A percentile compares a stretch with the other conserved stretches of the same genome.
Conservation (phyloP, 129 eudicot species). For the Artemisia argyi region DNA sequence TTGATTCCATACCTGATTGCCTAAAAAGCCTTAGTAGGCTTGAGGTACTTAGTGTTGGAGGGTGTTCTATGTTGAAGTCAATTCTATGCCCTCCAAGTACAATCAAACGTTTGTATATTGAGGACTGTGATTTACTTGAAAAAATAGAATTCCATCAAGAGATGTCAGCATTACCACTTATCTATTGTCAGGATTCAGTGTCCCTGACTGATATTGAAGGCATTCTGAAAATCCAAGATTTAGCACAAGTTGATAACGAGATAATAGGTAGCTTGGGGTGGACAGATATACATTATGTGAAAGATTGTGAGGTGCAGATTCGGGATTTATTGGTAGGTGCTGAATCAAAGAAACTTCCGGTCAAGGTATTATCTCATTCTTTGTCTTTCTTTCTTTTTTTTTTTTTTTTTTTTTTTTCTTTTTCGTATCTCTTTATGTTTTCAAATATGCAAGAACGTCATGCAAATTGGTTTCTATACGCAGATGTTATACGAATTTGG, state of each 20-base stretch:
- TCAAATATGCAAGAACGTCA: background rate
- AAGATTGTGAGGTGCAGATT: background rate
- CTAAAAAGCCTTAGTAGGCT: slow-evolving; percentile 19
- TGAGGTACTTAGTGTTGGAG: background rate
- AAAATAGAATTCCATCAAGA: background rate
- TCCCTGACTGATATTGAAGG: slow-evolving; percentile 10
- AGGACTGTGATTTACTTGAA: background rate
- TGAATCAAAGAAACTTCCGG: background rate
- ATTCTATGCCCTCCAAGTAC: background rate
- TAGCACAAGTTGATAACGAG: slow-evolving; percentile 2
- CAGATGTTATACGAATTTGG: slow-evolving; percentile 9
- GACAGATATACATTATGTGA: no score
- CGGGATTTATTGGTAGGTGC: background rate
- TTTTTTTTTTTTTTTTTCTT: no score
- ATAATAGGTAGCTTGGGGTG: slow-evolving; percentile 1
- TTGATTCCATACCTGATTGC: slow-evolving; percentile 23
- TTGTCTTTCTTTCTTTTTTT: no score
- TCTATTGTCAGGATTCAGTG: background rate
- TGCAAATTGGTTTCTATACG: background rate
- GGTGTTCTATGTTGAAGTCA: slow-evolving; percentile 5
- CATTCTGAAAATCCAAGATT: no score
- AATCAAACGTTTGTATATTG: background rate
- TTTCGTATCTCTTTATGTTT: no score
- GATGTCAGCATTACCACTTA: background rate
- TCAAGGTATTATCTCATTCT: background rate